phyloP scores from a whole-genome alignment of 768 basidiomycete genomes.

The Mycena filopes region DNA sequence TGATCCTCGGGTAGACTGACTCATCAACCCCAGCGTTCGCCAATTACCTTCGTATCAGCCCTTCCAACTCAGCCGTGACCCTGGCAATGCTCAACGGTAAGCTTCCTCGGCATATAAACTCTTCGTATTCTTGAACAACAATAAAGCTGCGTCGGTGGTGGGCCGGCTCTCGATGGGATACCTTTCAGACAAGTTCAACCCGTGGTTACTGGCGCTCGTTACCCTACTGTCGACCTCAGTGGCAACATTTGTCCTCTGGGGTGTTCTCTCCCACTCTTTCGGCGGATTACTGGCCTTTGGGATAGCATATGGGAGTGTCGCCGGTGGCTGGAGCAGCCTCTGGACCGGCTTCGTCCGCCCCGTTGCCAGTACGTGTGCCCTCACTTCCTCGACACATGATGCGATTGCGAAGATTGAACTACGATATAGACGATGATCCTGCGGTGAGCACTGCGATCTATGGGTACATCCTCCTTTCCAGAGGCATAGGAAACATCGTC shows the following conservation, averaged over 20 bases:
- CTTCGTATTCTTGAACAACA: background rate
- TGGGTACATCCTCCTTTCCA: conserved; percentile 38
- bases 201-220: conserved; percentile 33
- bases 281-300: conserved; percentile 39
- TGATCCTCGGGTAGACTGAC: background rate
- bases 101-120: background rate
- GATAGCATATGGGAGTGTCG: conserved; percentile 39
- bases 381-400: no score
- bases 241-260: conserved; percentile 45
- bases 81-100: conserved; percentile 41
- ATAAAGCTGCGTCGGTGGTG: conserved; percentile 32
- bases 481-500: conserved; percentile 45
- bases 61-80: conserved; percentile 36
- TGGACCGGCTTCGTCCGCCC: conserved; percentile 41
- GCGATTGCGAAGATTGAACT: no score
- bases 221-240: conserved; percentile 35
- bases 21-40: conserved; percentile 39
- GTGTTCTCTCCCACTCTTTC: conserved; percentile 38
- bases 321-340: conserved; percentile 41
- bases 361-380: conserved; percentile 28
- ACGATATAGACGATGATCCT: conserved; percentile 45
- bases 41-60: conserved; percentile 33
- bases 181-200: conserved; percentile 41
- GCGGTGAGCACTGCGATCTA: conserved; percentile 36
- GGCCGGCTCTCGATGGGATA: conserved; percentile 40